Evolutionary conservation across 2,329 filamentous ascomycete genomes (phyloP).

Genomic region (Alternaria tenuissima): DNA sequence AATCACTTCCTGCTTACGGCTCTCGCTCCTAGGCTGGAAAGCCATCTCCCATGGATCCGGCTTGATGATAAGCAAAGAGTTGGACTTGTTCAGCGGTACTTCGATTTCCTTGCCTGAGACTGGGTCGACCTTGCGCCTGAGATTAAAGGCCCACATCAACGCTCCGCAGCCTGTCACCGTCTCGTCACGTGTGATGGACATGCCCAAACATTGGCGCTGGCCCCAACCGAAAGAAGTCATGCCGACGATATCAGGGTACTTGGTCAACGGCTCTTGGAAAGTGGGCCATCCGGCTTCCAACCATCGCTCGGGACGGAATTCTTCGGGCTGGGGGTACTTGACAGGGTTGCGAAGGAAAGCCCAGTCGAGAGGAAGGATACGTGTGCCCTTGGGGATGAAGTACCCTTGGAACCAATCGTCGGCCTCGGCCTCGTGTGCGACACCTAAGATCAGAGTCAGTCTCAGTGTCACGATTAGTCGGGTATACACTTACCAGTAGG

Average conservation of each 20-base stretch:
- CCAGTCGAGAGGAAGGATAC: slow-evolving; percentile 48
- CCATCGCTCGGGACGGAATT: slow-evolving; percentile 69
- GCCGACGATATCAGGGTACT: slow-evolving; percentile 69
- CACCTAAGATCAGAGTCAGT: slow-evolving; percentile 45
- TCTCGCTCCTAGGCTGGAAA: slow-evolving; percentile 60
- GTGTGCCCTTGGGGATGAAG: slow-evolving; percentile 59
- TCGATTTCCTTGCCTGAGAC: slow-evolving; percentile 52
- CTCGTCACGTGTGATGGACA: slow-evolving; percentile 67
- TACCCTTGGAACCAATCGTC: slow-evolving; percentile 61
- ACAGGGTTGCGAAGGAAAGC: slow-evolving; percentile 57
- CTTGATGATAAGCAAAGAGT: slow-evolving; percentile 66
- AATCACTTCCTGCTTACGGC: slow-evolving; percentile 44
- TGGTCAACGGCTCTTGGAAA: slow-evolving; percentile 69
- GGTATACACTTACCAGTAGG: slow-evolving; percentile 46
- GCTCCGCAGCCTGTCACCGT: slow-evolving; percentile 61
- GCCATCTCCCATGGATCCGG: slow-evolving; percentile 64
- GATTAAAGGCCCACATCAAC: slow-evolving; percentile 57
- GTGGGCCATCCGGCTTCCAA: slow-evolving; percentile 70
- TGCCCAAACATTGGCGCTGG: slow-evolving; percentile 68
- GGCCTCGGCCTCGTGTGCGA: slow-evolving; percentile 61
- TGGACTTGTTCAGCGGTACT: slow-evolving; percentile 60
- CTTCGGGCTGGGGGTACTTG: slow-evolving; percentile 70
- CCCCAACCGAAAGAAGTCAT: slow-evolving; percentile 73
- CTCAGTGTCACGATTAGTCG: slow-evolving; percentile 14
- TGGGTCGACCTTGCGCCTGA: slow-evolving; percentile 60